phyloP scores from a whole-genome alignment of 2,329 filamentous ascomycete genomes.

The Alternaria consortialis region DNA sequence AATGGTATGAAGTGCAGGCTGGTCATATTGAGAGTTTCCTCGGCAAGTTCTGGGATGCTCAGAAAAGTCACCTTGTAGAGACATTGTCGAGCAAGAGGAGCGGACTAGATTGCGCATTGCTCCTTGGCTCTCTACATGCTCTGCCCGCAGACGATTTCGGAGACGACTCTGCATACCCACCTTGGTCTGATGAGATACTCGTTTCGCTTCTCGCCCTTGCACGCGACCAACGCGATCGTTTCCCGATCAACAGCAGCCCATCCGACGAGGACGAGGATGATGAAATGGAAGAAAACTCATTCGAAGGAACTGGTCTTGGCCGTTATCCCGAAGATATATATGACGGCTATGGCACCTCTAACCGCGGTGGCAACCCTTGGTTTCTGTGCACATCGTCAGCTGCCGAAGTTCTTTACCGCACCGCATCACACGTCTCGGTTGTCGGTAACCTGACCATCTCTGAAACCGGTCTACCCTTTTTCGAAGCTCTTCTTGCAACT shows the following conservation, averaged over 20 bases:
- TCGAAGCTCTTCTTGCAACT: constrained; percentile 43
- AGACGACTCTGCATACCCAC: constrained; percentile 39
- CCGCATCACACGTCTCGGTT: constrained; percentile 41
- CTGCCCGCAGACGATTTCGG: constrained; percentile 27
- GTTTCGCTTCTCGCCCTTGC: constrained; percentile 47
- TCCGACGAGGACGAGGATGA: constrained; percentile 19
- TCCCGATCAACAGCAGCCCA: constrained; percentile 50
- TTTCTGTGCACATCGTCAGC: constrained; percentile 56
- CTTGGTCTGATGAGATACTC: constrained; percentile 52
- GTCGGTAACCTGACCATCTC: constrained; percentile 46
- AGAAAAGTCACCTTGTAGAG: constrained; percentile 49
- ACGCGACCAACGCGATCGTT: constrained; percentile 47
- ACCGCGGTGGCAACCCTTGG: constrained; percentile 52
- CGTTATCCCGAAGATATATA: constrained; percentile 57
- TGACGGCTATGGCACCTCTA: constrained; percentile 47
- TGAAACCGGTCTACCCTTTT: constrained; percentile 47
- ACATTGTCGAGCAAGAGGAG: constrained; percentile 46
- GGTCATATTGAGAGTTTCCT: constrained; percentile 45
- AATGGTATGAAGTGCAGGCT: constrained; percentile 52
- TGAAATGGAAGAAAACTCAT: constrained; percentile 15
- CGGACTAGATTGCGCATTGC: constrained; percentile 51
- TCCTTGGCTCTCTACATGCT: constrained; percentile 53
- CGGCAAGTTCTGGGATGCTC: constrained; percentile 49
- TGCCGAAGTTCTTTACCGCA: constrained; percentile 52
- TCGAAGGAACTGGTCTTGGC: constrained; percentile 51